These are phyloP conservation scores for Leavenworthia alabamica DNA, from an alignment of 345 rosid species.

Conservation along the genomic window DNA sequence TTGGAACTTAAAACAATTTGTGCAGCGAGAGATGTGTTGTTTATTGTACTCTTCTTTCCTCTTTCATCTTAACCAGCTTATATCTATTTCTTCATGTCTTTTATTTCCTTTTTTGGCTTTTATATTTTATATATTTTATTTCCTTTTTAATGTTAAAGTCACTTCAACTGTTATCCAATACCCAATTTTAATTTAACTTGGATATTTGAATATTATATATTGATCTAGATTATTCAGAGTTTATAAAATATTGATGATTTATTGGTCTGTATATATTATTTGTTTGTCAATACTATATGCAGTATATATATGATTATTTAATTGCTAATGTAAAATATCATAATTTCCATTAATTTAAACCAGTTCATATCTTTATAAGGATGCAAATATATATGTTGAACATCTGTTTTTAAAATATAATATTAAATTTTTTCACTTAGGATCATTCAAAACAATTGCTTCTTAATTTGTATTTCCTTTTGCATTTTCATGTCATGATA, in stretches of 20 bases:
- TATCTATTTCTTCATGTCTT: constrained; percentile 19
- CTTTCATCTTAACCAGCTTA: constrained; percentile 32
- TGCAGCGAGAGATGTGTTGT: constrained; percentile 14
- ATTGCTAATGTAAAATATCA: background rate
- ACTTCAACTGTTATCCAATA: background rate
- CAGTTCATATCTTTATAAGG: background rate
- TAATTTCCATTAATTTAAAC: background rate
- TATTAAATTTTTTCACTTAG: background rate
- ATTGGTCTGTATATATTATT: background rate
- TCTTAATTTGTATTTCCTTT: background rate
- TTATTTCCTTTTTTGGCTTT: constrained; percentile 23
- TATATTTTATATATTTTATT: background rate
- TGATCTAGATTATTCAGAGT: background rate
- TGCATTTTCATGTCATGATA: background rate
- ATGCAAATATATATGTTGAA: background rate
- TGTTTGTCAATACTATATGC: background rate
- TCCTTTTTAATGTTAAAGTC: background rate
- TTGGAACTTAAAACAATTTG: constrained; percentile 24
- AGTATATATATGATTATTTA: background rate
- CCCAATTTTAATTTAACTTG: background rate
- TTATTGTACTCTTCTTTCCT: constrained; percentile 28
- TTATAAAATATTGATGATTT: background rate
- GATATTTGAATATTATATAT: background rate
- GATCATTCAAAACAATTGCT: background rate
- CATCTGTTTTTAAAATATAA: background rate